Conservation (phyloP, 2,329 filamentous ascomycete genomes). For the Calycina marina region DNA sequence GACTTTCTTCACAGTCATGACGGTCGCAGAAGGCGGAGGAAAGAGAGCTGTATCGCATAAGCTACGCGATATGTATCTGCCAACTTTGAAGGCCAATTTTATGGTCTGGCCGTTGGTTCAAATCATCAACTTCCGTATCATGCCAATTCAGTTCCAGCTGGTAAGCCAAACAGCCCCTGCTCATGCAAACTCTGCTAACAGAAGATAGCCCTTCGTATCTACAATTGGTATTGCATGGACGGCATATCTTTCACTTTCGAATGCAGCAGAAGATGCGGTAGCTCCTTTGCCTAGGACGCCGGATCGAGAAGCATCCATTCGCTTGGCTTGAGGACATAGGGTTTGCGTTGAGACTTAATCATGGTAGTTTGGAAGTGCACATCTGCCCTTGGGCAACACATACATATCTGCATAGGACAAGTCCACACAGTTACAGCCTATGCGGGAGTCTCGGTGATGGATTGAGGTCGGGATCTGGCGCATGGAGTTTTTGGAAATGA, state of each 20-base stretch:
- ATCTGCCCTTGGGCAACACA: too few relatives aligned
- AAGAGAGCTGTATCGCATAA: constrained; percentile 66
- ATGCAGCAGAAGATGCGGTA: constrained; percentile 50
- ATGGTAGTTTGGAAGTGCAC: too few relatives aligned
- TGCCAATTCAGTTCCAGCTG: constrained; percentile 93
- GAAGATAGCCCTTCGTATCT: constrained; percentile 73
- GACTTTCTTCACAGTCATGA: constrained; percentile 93
- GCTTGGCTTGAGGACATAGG: constrained; percentile 14
- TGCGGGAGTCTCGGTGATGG: too few relatives aligned
- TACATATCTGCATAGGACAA: too few relatives aligned
- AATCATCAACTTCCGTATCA: constrained; percentile 87
- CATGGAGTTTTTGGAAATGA: too few relatives aligned
- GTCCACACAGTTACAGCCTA: too few relatives aligned
- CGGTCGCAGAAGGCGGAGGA: constrained; percentile 81
- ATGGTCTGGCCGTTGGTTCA: constrained; percentile 92
- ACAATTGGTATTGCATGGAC: constrained; percentile 96
- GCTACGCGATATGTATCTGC: constrained; percentile 84
- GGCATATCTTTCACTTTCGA: constrained; percentile 84
- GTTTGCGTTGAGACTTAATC: too few relatives aligned
- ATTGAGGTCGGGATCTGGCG: too few relatives aligned
- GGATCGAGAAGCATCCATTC: constrained; percentile 21
- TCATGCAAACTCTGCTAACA: constrained; percentile 8
- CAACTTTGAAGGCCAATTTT: constrained; percentile 90
- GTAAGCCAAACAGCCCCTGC: constrained; percentile 38
- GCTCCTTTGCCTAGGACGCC: constrained; percentile 18